Conservation (phyloP, 2,329 filamentous ascomycete genomes). For the Ophiosphaerella korrae region DNA sequence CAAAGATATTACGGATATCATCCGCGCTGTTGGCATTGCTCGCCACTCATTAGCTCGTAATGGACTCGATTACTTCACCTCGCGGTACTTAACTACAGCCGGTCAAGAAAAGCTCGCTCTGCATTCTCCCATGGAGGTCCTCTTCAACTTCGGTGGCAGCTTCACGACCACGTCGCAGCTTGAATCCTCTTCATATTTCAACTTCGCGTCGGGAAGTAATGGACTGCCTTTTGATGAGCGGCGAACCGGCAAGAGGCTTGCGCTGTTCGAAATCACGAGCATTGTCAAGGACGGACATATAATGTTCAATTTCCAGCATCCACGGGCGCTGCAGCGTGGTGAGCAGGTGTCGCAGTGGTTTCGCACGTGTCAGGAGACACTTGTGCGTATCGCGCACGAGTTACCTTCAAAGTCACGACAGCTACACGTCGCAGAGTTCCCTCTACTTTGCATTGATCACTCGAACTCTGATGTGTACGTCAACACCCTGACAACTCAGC, state of each 20-base stretch:
- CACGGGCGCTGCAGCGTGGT: constrained; percentile 13
- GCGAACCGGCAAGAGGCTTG: constrained; percentile 6
- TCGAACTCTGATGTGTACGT: neutral
- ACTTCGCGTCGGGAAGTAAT: too few species aligned
- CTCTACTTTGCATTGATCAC: constrained; percentile 9
- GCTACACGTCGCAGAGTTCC: constrained; percentile 20
- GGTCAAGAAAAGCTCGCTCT: neutral
- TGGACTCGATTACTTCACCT: constrained; percentile 53
- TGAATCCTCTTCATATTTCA: constrained; percentile 29
- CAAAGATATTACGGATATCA: constrained; percentile 46
- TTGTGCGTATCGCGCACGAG: constrained; percentile 15
- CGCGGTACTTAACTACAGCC: constrained; percentile 2
- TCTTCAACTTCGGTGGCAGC: constrained; percentile 59
- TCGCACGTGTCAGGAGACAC: constrained; percentile 12
- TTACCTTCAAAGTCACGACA: constrained; percentile 11
- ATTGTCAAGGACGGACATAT: constrained; percentile 8
- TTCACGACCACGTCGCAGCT: constrained; percentile 57
- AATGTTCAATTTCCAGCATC: constrained; percentile 11
- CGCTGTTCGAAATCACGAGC: constrained; percentile 14
- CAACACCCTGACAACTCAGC: constrained; percentile 6
- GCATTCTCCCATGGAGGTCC: constrained; percentile 53
- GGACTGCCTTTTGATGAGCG: constrained; percentile 2
- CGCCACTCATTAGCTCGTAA: constrained; percentile 50
- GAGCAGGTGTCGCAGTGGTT: constrained; percentile 20
- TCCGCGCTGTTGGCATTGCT: constrained; percentile 49